phyloP scores from a whole-genome alignment of 2,329 filamentous ascomycete species.

The Helicocarpus griseus region DNA sequence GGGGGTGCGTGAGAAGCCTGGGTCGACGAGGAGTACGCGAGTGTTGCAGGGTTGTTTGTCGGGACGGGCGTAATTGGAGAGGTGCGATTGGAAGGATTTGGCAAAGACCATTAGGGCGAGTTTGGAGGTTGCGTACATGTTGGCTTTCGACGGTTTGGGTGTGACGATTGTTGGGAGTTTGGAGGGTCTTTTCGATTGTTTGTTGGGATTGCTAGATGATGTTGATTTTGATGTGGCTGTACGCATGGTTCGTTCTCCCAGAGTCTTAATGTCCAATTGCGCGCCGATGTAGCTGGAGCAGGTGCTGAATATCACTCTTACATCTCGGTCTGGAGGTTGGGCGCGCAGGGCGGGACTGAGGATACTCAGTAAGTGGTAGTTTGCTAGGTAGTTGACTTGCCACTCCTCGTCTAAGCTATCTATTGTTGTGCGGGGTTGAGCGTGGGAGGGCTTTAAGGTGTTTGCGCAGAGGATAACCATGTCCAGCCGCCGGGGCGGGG shows the following conservation, averaged over 20 bases:
- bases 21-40: conserved; percentile 77
- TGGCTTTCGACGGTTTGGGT: conserved; percentile 6
- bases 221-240: background rate
- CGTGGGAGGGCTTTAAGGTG: conserved; percentile 57
- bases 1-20: conserved; percentile 73
- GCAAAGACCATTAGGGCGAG: conserved; percentile 84
- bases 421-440: conserved; percentile 50
- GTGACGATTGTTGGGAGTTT: background rate
- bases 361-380: conserved; percentile 89
- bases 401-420: conserved; percentile 84
- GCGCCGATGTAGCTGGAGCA: conserved; percentile 82
- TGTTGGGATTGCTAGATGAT: conserved; percentile 10
- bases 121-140: conserved; percentile 54
- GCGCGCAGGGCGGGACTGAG: conserved; percentile 80
- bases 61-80: conserved; percentile 72
- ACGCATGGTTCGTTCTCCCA: conserved; percentile 21
- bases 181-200: conserved; percentile 8
- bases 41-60: conserved; percentile 75
- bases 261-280: conserved; percentile 43
- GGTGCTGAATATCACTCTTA: conserved; percentile 75
- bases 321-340: conserved; percentile 88
- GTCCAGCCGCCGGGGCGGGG: conserved; percentile 77
- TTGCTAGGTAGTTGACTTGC: conserved; percentile 91
- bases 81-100: conserved; percentile 82
- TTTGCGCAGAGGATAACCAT: conserved; percentile 84